A percentile compares a stretch with the other conserved stretches of the same genome.
phyloP scores from a whole-genome alignment of 108 stramenopile species.

The Cyclostephanos invisitatus region DNA sequence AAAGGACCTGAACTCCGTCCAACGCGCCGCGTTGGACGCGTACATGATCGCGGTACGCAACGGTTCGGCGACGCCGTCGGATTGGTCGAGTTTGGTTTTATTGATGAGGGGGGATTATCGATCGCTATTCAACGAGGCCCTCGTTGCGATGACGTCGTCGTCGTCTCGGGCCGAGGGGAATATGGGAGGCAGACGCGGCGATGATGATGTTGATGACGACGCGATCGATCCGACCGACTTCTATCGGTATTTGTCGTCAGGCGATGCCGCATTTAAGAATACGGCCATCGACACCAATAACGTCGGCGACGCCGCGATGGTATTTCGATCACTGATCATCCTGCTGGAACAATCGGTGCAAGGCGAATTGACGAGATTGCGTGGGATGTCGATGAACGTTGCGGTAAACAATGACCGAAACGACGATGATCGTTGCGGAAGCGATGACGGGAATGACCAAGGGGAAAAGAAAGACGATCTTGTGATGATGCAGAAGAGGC shows the following conservation, averaged over 20 bases:
- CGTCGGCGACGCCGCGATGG: slow-evolving; percentile 36
- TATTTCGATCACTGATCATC: slow-evolving; percentile 37
- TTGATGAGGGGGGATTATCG: slow-evolving; percentile 25
- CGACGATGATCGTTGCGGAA: too few species aligned
- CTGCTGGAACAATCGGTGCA: slow-evolving; percentile 23
- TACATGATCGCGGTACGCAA: slow-evolving; percentile 15
- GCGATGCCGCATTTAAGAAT: slow-evolving; percentile 7
- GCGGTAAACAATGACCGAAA: too few species aligned
- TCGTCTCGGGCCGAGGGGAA: neutral
- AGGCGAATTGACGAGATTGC: slow-evolving; percentile 20
- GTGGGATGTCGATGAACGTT: slow-evolving; percentile 1
- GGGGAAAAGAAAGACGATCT: neutral
- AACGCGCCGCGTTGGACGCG: slow-evolving; percentile 16
- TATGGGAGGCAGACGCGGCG: slow-evolving; percentile 9
- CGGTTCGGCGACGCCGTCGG: slow-evolving; percentile 2
- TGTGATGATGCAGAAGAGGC: too few species aligned
- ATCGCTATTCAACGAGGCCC: neutral
- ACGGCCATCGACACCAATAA: slow-evolving; percentile 25
- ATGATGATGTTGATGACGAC: neutral
- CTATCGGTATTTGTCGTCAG: slow-evolving; percentile 22
- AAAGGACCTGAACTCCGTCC: neutral
- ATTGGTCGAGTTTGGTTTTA: slow-evolving; percentile 28
- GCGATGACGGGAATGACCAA: neutral
- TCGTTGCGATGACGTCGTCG: neutral
- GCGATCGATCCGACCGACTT: slow-evolving; percentile 42